Percentiles rank a stretch among this genome's conserved stretches.
These are phyloP conservation scores for Gymnopilus dilepis DNA, from an alignment of 768 basidiomycete genomes.

Conservation along the genomic window DNA sequence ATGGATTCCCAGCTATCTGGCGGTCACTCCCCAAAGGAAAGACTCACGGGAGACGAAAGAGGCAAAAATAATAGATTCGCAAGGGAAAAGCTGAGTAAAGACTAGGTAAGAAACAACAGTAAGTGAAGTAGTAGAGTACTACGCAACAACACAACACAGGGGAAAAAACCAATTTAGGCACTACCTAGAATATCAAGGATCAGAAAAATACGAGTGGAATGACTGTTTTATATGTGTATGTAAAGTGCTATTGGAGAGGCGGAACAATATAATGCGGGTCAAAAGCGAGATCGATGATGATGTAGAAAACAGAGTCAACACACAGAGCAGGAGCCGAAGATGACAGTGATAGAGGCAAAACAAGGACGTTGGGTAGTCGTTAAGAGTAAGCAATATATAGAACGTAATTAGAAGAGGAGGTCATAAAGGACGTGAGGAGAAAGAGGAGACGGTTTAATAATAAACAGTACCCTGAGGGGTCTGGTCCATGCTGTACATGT, in stretches of 20 bases:
- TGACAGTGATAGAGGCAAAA: conserved; percentile 22
- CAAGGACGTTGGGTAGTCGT: conserved; percentile 23
- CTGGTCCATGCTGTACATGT: conserved; percentile 64
- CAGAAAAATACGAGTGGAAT: conserved; percentile 13
- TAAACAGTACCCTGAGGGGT: conserved; percentile 58
- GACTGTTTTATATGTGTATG: conserved; percentile 24
- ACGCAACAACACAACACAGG: conserved; percentile 15
- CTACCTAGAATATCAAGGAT: conserved; percentile 11
- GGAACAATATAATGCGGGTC: conserved; percentile 30
- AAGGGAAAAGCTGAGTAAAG: conserved; percentile 13
- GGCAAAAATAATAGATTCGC: conserved; percentile 11
- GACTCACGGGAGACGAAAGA: neutral
- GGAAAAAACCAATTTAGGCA: conserved; percentile 7
- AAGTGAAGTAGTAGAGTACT: conserved; percentile 8
- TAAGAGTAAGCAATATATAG: conserved; percentile 28
- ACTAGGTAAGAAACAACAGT: conserved; percentile 11
- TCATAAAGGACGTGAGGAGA: conserved; percentile 30
- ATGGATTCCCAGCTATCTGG: neutral
- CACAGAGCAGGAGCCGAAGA: conserved; percentile 25
- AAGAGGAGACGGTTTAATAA: conserved; percentile 50
- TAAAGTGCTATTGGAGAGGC: conserved; percentile 22
- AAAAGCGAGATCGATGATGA: conserved; percentile 29
- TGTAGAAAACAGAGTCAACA: conserved; percentile 27
- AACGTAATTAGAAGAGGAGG: conserved; percentile 28
- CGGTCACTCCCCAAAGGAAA: neutral